phyloP scores from a whole-genome alignment of 306 rosid species.

The Canavalia ensiformis region DNA sequence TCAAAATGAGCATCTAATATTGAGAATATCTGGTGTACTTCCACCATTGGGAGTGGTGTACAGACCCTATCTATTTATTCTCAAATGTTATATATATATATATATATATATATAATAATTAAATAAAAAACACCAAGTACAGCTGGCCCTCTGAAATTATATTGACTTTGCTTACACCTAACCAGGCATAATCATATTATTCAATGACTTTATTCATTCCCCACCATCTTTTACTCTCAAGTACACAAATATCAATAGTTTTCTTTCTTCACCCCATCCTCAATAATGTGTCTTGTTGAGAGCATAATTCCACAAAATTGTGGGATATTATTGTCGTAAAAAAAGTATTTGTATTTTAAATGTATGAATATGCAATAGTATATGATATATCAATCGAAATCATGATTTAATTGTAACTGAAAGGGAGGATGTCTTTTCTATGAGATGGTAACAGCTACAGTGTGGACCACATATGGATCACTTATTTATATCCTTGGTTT shows the following conservation, averaged over 20 bases:
- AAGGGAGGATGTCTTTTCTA: slow-evolving; percentile 23
- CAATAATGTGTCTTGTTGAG: slow-evolving; percentile 36
- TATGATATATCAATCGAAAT: not conserved
- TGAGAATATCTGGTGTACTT: slow-evolving; percentile 40
- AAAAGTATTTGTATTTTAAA: not conserved
- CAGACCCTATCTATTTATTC: slow-evolving; percentile 17
- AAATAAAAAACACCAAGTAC: slow-evolving; percentile 37
- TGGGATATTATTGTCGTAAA: slow-evolving; percentile 15
- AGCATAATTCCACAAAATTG: slow-evolving; percentile 17
- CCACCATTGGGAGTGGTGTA: slow-evolving; percentile 44
- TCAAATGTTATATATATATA: slow-evolving; percentile 13
- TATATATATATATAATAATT: slow-evolving; percentile 11
- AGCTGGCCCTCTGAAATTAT: slow-evolving; percentile 58
- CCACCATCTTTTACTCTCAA: slow-evolving; percentile 46
- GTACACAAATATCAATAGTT: slow-evolving; percentile 44
- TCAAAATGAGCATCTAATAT: slow-evolving; percentile 47
- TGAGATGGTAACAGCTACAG: slow-evolving; percentile 37
- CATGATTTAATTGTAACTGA: slow-evolving; percentile 17
- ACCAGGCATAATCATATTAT: slow-evolving; percentile 58
- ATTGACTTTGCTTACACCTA: slow-evolving; percentile 58
- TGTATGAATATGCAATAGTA: not conserved
- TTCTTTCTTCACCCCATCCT: slow-evolving; percentile 7
- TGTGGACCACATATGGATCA: slow-evolving; percentile 44
- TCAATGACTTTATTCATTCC: slow-evolving; percentile 45
- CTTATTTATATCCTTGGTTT: slow-evolving; percentile 23